Percentiles rank a stretch among this genome's conserved stretches.
phyloP scores from a whole-genome alignment of 2,329 filamentous ascomycete genomes.

The Ophiostoma ips region DNA sequence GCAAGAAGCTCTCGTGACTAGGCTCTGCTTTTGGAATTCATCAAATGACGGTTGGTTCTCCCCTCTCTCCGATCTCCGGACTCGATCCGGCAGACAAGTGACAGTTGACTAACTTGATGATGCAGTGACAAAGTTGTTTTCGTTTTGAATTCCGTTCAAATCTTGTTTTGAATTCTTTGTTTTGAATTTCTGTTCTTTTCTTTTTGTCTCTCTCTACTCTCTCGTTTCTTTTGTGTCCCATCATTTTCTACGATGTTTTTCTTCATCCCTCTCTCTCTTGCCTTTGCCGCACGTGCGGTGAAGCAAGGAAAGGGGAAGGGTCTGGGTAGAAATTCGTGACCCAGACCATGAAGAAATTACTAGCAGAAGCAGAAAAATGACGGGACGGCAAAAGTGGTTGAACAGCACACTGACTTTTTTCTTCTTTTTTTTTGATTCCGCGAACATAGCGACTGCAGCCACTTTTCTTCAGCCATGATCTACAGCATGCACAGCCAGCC shows the following conservation, averaged over 20 bases:
- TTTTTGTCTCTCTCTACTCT: neutral
- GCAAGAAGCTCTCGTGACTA: neutral
- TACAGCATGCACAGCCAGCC: constrained; percentile 19
- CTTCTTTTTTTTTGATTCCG: constrained; percentile 1
- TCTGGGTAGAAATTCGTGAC: neutral
- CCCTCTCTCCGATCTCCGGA: too few species aligned
- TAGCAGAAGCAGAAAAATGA: constrained; percentile 3
- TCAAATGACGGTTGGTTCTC: neutral
- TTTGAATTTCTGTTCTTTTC: constrained; percentile 14
- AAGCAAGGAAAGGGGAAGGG: neutral
- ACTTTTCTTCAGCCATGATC: constrained; percentile 37
- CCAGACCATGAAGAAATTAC: neutral
- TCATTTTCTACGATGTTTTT: neutral
- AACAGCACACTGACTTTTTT: constrained; percentile 40
- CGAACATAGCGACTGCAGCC: neutral
- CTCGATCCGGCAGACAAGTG: neutral
- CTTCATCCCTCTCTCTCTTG: neutral
- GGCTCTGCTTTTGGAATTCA: neutral
- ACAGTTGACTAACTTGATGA: neutral
- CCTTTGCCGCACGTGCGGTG: neutral
- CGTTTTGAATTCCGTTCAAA: neutral
- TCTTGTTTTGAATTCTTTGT: neutral
- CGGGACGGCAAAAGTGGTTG: constrained; percentile 24
- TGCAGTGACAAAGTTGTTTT: neutral
- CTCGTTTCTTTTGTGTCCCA: neutral